Conservation (phyloP, 768 basidiomycete genomes). For the Calocera viscosa region DNA sequence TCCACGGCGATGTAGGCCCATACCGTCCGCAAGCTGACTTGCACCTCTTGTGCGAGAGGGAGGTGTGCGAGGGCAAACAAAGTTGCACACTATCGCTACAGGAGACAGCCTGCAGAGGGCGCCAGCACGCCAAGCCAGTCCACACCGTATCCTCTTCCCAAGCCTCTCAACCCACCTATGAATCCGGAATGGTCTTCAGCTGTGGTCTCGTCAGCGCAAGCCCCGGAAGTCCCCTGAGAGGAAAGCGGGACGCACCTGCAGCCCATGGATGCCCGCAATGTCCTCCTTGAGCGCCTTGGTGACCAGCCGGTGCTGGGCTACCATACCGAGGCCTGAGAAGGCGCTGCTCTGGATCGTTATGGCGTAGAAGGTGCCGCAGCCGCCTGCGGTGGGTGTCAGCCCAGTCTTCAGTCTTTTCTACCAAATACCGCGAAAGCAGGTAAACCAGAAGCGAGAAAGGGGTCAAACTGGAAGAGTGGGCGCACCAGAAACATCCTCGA, state of each 20-base stretch:
- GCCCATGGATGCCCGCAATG: constrained; percentile 80
- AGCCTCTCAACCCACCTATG: background rate
- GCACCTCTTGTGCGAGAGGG: no score
- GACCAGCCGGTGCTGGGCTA: constrained; percentile 90
- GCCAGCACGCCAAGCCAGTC: no score
- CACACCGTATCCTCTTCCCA: background rate
- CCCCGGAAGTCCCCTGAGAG: background rate
- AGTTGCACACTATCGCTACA: no score
- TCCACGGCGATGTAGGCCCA: no score
- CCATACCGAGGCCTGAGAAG: constrained; percentile 72
- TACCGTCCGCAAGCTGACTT: no score
- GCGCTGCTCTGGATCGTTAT: constrained; percentile 73
- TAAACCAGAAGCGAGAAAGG: background rate
- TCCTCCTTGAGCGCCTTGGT: constrained; percentile 77
- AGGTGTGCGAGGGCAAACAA: no score
- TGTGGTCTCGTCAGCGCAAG: constrained; percentile 19
- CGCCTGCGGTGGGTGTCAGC: no score
- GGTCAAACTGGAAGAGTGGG: constrained; percentile 3
- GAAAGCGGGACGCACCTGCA: constrained; percentile 48
- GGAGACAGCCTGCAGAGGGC: no score
- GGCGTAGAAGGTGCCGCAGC: constrained; percentile 95
- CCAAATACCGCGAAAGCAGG: no score
- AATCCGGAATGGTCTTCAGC: constrained; percentile 34
- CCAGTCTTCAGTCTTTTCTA: no score
- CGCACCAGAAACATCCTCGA: constrained; percentile 91